phyloP scores from a whole-genome alignment of 257 asterid genomes.

The Scutellaria minor region DNA sequence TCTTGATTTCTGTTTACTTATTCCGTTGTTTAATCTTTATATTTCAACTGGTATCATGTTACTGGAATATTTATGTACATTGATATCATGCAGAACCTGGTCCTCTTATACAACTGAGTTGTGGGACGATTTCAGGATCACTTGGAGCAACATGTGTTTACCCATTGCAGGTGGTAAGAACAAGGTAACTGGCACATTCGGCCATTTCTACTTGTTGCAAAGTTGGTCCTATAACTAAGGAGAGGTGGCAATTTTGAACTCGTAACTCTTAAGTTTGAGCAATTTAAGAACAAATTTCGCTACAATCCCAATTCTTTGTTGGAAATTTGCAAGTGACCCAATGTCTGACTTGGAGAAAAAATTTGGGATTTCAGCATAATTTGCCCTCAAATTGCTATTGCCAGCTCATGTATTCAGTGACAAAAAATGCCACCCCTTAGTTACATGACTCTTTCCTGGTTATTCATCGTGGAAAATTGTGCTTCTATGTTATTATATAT shows the following conservation, averaged over 20 bases:
- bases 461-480: background rate
- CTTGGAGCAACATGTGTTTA: slow-evolving; percentile 96
- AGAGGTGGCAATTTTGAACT: slow-evolving; percentile 3
- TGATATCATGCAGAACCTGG: slow-evolving; percentile 82
- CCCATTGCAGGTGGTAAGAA: slow-evolving; percentile 94
- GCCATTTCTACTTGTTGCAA: background rate
- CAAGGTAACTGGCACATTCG: slow-evolving; percentile 61
- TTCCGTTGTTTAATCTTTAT: slow-evolving; percentile 3
- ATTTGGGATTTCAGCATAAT: background rate
- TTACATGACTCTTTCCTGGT: background rate
- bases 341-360: background rate
- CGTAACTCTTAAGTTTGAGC: background rate
- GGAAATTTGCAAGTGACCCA: background rate
- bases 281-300: background rate
- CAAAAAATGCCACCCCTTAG: background rate
- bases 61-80: slow-evolving; percentile 29
- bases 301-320: background rate
- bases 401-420: background rate
- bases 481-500: background rate
- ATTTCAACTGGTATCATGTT: slow-evolving; percentile 17
- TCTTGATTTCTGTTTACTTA: slow-evolving; percentile 9
- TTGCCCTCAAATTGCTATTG: background rate
- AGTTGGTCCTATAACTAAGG: background rate
- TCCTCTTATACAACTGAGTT: slow-evolving; percentile 83
- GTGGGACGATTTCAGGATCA: slow-evolving; percentile 95